Base-by-base conservation (phyloP, 2,329 filamentous ascomycete species). In the Colletotrichum gloeosporioides region DNA sequence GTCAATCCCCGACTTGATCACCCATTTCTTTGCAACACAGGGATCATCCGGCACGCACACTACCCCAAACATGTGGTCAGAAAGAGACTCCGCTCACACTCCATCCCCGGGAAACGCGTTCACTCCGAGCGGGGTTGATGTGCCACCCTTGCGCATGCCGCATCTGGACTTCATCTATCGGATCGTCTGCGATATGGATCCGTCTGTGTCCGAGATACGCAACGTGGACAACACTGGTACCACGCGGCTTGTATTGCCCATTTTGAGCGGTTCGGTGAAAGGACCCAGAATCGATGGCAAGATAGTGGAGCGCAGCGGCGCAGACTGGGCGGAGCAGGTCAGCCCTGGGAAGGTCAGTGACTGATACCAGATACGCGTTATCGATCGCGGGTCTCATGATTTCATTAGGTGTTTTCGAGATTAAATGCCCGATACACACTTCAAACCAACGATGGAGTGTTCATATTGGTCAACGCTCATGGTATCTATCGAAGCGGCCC, bases 81-180 rank as follows among this genome's bases (percentile, higher is more conserved):
- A 8, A 16, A 27, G 18, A 29, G 49, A 25, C 27, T 36, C 68
- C 29, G 29, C 34, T 12, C 78, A 79, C 29, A 62, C 25, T 9
- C 34, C 73, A 22, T 79, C 69, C 34, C 73, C 77, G 15, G 75
- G 78, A 13, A 79, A 78, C 57, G 36, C n/a, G 2, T 78, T 78
- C 65, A 74, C 77, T 2, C 73, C 78, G 8, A 69, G 73, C 34
- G 75, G 78, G 10, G 59, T 72, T n/a, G 59, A n/a, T 31, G 57
- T 76, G 29, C 77, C 76, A 12, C 73, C 77, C 22, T 79, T 80
- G 79, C 76, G 77, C 18, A 71, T 75, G 75, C 78, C 79, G 32
- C 76, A 80, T 44, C 66, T 80, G 2, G 72, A 80, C 15, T 78
- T 80, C 61, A 74, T 80, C 62, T 80, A 80, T 36, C 77, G 77